Evolutionary conservation across 2,329 filamentous ascomycete genomes (phyloP).

Genomic region (Colletotrichum siamense): DNA sequence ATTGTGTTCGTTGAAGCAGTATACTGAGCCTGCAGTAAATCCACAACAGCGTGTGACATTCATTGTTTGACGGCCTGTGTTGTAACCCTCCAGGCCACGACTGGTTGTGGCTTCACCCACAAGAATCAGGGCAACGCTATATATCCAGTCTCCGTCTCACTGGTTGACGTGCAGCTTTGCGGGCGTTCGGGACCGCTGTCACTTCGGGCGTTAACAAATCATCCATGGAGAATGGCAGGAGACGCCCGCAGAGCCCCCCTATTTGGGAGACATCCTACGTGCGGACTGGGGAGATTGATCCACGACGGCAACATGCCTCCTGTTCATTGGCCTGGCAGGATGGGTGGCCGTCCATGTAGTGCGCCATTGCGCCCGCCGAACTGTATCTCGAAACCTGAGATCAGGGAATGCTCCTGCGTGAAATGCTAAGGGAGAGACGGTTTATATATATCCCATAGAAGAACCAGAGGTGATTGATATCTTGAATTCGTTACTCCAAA

Average conservation of each 20-base stretch:
- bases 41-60: too few relatives aligned
- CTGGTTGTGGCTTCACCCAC: neutral
- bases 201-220: neutral
- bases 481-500: too few relatives aligned
- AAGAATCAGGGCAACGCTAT: neutral
- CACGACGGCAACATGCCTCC: neutral
- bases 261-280: neutral
- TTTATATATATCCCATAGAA: neutral
- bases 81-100: too few relatives aligned
- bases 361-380: neutral
- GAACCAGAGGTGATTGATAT: too few relatives aligned
- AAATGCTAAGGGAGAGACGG: neutral
- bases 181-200: neutral
- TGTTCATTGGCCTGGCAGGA: neutral
- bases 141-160: neutral
- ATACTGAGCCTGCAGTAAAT: too few relatives aligned
- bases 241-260: neutral
- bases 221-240: fast-evolving
- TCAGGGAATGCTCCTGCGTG: neutral
- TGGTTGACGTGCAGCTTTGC: neutral
- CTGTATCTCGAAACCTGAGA: neutral
- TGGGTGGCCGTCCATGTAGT: too few relatives aligned
- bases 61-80: too few relatives aligned
- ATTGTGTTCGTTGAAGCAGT: too few relatives aligned
- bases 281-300: neutral